Percentiles rank a stretch among this genome's conserved stretches.
phyloP scores from a whole-genome alignment of 768 basidiomycete species.

The Tubosaeta sp. region DNA sequence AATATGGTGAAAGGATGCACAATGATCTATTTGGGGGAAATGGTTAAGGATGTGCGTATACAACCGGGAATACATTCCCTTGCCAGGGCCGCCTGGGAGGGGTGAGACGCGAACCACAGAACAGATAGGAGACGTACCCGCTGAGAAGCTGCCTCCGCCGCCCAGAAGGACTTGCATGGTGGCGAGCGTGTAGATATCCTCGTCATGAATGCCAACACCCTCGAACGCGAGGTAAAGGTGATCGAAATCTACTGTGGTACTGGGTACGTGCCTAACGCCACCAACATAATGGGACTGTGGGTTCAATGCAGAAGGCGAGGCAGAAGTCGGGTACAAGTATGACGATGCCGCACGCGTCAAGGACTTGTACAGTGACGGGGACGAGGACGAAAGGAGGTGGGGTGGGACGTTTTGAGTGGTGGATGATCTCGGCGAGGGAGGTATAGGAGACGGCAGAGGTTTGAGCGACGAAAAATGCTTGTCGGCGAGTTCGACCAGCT shows the following conservation, averaged over 20 bases:
- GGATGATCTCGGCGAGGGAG: constrained; percentile 25
- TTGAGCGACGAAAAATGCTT: constrained; percentile 76
- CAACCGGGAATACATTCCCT: constrained; percentile 97
- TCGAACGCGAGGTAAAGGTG: constrained; percentile 94
- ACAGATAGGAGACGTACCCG: constrained; percentile 43
- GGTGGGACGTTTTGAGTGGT: constrained; percentile 41
- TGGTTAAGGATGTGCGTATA: constrained; percentile 96
- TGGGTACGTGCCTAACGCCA: constrained; percentile 68
- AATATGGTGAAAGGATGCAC: constrained; percentile 96
- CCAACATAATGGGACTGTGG: constrained; percentile 69
- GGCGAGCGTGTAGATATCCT: constrained; percentile 89
- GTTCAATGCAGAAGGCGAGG: constrained; percentile 15
- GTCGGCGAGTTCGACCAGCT: constrained; percentile 82
- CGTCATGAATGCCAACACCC: constrained; percentile 84
- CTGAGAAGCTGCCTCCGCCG: constrained; percentile 95
- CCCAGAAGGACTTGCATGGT: constrained; percentile 94
- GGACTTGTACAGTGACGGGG: constrained; percentile 57
- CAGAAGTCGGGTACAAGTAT: constrained; percentile 50
- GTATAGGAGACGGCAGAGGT: constrained; percentile 25
- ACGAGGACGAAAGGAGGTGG: constrained; percentile 54
- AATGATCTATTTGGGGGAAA: constrained; percentile 91
- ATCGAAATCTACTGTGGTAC: constrained; percentile 68
- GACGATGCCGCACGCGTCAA: constrained; percentile 74
- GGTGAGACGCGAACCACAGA: constrained; percentile 3
- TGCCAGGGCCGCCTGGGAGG: constrained; percentile 81